A percentile compares a stretch with the other conserved stretches of the same genome.
These are phyloP conservation scores for Gracilaria vermiculophylla DNA, from an alignment of 23 red algal genomes.

Conservation along the genomic window DNA sequence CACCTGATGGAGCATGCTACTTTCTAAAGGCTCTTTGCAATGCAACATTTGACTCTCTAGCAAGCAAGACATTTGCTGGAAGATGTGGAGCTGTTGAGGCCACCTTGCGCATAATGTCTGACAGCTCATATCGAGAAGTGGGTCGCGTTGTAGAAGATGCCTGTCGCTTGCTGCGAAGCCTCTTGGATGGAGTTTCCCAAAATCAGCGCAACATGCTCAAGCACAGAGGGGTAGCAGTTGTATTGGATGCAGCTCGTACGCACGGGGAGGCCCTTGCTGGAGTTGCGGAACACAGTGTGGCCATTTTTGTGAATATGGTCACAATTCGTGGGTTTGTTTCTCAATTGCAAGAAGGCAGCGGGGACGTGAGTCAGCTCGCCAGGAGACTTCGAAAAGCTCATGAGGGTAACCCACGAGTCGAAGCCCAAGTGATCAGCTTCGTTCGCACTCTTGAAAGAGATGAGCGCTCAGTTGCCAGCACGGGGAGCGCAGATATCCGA, in stretches of 20 bases:
- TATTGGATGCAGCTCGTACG: conserved; percentile 15
- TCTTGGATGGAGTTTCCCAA: conserved; percentile 37
- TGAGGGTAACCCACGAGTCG: conserved; percentile 20
- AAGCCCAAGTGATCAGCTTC: conserved; percentile 34
- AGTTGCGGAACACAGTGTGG: conserved; percentile 57
- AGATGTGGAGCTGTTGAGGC: conserved; percentile 50
- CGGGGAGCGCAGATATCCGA: neutral
- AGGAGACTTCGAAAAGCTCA: conserved; percentile 29
- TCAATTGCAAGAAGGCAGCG: conserved; percentile 41
- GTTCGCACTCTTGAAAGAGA: conserved; percentile 4
- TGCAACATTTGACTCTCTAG: conserved; percentile 51
- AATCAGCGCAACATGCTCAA: conserved; percentile 53
- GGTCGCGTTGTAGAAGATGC: conserved; percentile 34
- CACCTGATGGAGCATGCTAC: conserved; percentile 6
- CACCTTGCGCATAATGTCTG: conserved; percentile 37
- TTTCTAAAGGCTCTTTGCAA: conserved; percentile 67
- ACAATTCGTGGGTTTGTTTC: conserved; percentile 17
- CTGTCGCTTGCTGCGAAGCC: conserved; percentile 50
- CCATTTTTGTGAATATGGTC: conserved; percentile 59
- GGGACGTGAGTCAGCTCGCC: conserved; percentile 23
- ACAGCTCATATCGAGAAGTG: neutral
- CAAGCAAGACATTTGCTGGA: conserved; percentile 58
- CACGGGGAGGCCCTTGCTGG: conserved; percentile 47
- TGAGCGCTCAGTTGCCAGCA: conserved; percentile 3
- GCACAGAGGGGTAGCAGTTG: conserved; percentile 25